Conservation (phyloP, 202 grass and related monocot species). For the Zizania palustris region DNA sequence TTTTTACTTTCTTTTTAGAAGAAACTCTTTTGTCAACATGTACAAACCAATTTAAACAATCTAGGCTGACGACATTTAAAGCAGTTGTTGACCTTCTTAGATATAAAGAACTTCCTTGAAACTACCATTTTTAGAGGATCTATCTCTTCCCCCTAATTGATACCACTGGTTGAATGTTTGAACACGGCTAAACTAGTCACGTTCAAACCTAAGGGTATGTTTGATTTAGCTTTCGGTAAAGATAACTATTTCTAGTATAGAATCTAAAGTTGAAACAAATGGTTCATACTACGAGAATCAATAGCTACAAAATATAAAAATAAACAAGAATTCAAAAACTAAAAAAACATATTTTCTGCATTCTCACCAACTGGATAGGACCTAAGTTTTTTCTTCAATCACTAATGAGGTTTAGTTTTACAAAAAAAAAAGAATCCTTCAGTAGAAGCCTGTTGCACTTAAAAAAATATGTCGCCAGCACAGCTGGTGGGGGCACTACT, state of each 20-base stretch:
- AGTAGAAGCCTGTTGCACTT: neutral
- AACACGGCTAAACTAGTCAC: neutral
- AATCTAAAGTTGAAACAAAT: too few relatives aligned
- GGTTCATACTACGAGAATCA: too few relatives aligned
- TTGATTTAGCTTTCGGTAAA: too few relatives aligned
- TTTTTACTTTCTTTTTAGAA: neutral
- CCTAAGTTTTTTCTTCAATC: neutral
- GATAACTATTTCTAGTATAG: too few relatives aligned
- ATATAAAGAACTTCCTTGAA: neutral
- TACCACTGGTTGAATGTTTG: neutral
- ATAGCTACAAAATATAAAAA: too few relatives aligned
- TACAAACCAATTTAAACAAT: neutral
- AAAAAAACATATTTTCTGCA: too few relatives aligned
- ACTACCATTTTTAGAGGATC: neutral
- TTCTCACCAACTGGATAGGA: neutral
- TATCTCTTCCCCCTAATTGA: neutral
- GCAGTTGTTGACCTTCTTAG: neutral
- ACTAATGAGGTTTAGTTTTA: neutral
- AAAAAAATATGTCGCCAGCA: neutral
- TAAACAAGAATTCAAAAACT: too few relatives aligned
- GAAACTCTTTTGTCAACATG: neutral
- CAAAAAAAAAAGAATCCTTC: neutral
- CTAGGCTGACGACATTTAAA: neutral
- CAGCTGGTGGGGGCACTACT: neutral
- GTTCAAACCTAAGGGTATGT: too few relatives aligned